phyloP scores from a whole-genome alignment of 2,329 filamentous ascomycete genomes.

The Rutstroemia sp. region DNA sequence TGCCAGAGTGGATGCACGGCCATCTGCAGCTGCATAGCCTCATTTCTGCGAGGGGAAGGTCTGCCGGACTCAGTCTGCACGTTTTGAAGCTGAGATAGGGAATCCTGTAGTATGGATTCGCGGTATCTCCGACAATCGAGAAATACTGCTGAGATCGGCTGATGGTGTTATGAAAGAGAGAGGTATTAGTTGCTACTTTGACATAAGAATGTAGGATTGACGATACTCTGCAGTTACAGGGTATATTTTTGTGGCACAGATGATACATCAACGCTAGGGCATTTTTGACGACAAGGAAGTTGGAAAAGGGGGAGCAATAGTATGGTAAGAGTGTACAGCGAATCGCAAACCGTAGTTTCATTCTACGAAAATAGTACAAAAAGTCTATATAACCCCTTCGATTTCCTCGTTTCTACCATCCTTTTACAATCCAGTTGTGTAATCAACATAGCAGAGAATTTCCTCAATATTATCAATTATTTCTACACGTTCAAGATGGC shows the following conservation, averaged over 20 bases:
- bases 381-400: no score
- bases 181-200: conserved; percentile 12
- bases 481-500: conserved; percentile 12
- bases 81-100: not conserved
- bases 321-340: no score
- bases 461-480: conserved; percentile 13
- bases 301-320: no score
- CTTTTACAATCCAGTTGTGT: no score
- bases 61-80: not conserved
- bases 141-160: conserved; percentile 12
- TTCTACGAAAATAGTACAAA: no score
- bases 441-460: no score
- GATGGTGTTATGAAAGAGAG: conserved; percentile 15
- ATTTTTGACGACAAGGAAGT: no score
- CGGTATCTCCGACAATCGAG: conserved; percentile 11
- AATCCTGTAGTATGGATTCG: not conserved
- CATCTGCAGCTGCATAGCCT: not conserved
- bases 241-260: no score
- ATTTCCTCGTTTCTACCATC: no score
- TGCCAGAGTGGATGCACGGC: not conserved
- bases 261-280: no score
- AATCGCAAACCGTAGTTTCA: no score
- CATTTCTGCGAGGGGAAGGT: not conserved
- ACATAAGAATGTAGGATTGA: conserved; percentile 16
- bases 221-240: not conserved